Percentiles rank a stretch among this genome's conserved stretches.
Conservation (phyloP, 2,329 filamentous ascomycete species). For the Epichloe brachyelytri region DNA sequence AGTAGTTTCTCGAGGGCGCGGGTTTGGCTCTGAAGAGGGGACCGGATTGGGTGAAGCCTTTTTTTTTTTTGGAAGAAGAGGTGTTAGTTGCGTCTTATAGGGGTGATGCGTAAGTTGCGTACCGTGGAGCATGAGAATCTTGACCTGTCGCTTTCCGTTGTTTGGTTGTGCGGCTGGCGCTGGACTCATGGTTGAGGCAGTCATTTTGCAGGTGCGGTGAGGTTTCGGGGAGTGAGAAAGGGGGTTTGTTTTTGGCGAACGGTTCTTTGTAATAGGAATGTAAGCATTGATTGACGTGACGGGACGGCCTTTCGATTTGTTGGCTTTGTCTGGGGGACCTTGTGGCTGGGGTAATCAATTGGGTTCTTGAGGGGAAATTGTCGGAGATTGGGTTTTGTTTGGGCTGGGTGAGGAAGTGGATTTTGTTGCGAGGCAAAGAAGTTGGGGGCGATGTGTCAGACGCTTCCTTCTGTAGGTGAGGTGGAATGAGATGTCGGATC, state of each 20-base stretch:
- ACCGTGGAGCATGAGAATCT: conserved; percentile 70
- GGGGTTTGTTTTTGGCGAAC: not conserved
- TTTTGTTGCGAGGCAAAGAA: not conserved
- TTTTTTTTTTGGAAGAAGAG: conserved; percentile 13
- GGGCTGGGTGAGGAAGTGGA: conserved; percentile 6
- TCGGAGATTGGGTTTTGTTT: not conserved
- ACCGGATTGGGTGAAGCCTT: conserved; percentile 84
- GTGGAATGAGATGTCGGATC: not conserved
- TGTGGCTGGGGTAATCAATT: not conserved
- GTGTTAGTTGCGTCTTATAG: not conserved
- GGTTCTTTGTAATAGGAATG: not conserved
- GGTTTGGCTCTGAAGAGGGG: conserved; percentile 76
- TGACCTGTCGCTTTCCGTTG: conserved; percentile 38
- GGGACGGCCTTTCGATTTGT: too few species aligned
- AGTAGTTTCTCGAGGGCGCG: conserved; percentile 75
- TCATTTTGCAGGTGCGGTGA: not conserved
- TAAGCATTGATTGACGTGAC: too few species aligned
- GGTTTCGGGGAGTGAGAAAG: not conserved
- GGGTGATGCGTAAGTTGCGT: conserved; percentile 8
- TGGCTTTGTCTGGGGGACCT: too few species aligned
- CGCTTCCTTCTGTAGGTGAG: not conserved
- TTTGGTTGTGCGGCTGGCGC: not conserved
- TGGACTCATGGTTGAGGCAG: not conserved
- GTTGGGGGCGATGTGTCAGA: not conserved
- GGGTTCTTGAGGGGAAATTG: not conserved